These are phyloP conservation scores for Moniliella sp. DNA, from an alignment of 1,284 basidiomycete genomes.

Conservation along the genomic window DNA sequence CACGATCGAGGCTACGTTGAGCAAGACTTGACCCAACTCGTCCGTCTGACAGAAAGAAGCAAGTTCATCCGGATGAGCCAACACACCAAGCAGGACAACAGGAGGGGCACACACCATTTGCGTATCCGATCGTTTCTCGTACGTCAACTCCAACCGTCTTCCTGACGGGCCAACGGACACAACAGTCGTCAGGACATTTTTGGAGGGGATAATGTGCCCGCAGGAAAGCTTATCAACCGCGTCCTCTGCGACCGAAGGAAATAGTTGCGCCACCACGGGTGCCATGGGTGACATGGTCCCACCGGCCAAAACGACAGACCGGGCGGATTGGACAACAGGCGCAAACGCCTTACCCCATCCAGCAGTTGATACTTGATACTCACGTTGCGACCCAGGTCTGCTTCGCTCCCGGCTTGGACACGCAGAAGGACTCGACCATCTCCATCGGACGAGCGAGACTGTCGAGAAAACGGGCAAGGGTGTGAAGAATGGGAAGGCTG, in stretches of 20 bases:
- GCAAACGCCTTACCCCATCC: conserved; percentile 73
- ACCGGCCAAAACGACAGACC: conserved; percentile 68
- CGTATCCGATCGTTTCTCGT: conserved; percentile 50
- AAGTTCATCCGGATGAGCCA: neutral
- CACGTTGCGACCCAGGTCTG: neutral
- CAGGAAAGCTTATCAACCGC: conserved; percentile 63
- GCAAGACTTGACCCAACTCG: conserved; percentile 62
- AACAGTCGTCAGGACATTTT: conserved; percentile 58
- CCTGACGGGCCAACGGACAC: conserved; percentile 58
- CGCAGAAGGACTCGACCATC: conserved; percentile 42
- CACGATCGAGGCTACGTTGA: conserved; percentile 56
- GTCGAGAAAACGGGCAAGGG: conserved; percentile 55
- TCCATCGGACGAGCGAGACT: too few species aligned
- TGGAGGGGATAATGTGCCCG: conserved; percentile 67
- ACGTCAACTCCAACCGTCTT: conserved; percentile 59
- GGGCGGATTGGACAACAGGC: conserved; percentile 55
- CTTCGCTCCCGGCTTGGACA: neutral
- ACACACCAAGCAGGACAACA: conserved; percentile 4
- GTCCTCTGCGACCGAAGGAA: conserved; percentile 46
- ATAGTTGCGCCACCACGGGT: conserved; percentile 66
- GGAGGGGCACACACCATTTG: conserved; percentile 44
- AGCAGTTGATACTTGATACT: conserved; percentile 66
- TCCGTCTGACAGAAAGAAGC: conserved; percentile 41
- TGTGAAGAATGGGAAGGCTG: conserved; percentile 64
- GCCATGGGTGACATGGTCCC: conserved; percentile 93